Conservation (phyloP, 2,329 filamentous ascomycete genomes). For the Hypoxylon sp. region DNA sequence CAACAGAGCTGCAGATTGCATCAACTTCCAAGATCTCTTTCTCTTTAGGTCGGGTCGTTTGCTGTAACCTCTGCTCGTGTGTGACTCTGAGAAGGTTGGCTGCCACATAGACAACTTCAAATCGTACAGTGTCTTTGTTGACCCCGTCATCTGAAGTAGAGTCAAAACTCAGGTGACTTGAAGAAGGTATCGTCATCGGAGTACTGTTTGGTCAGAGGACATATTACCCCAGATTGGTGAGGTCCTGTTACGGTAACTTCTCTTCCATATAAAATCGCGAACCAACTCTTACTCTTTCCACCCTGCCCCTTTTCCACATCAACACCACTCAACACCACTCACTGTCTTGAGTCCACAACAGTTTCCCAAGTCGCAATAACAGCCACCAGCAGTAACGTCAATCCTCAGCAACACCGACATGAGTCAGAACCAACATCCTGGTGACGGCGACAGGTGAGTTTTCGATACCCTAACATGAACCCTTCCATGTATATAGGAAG, state of each 20-base stretch:
- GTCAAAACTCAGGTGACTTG: slow-evolving; percentile 9
- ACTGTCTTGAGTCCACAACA: background rate
- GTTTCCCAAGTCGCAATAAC: background rate
- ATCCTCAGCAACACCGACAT: background rate
- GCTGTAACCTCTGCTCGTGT: background rate
- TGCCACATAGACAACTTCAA: slow-evolving; percentile 10
- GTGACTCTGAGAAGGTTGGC: slow-evolving; percentile 4
- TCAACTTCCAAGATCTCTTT: background rate
- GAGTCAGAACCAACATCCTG: slow-evolving; percentile 5
- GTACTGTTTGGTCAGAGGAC: slow-evolving; percentile 9
- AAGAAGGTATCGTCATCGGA: slow-evolving; percentile 6
- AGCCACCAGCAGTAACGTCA: background rate
- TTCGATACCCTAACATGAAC: background rate
- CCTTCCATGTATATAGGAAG: background rate
- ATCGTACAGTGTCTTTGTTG: slow-evolving; percentile 12
- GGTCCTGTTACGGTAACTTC: background rate
- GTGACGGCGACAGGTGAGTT: slow-evolving; percentile 22
- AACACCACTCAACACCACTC: slow-evolving; percentile 4
- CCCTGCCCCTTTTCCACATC: slow-evolving; percentile 7
- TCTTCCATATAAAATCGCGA: slow-evolving; percentile 19
- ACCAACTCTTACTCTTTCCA: background rate
- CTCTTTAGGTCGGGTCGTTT: slow-evolving; percentile 1
- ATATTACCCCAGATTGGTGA: background rate
- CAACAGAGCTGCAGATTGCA: background rate
- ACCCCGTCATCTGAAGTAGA: slow-evolving; percentile 24